phyloP scores from a whole-genome alignment of 306 rosid species.

The Vigna radiata region DNA sequence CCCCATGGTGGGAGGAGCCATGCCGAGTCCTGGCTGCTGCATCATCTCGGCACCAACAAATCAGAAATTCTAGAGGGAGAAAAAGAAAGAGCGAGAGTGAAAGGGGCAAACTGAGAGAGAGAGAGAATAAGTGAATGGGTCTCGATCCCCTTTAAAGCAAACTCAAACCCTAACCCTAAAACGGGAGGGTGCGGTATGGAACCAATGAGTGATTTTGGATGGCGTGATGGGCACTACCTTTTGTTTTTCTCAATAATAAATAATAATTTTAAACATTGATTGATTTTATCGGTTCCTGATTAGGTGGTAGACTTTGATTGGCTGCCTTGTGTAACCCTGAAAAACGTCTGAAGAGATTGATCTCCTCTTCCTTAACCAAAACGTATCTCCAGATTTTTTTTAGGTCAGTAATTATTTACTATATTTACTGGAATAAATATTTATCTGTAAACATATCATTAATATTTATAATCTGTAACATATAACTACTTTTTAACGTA shows the following conservation, averaged over 20 bases:
- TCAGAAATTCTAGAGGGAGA: slow-evolving; percentile 36
- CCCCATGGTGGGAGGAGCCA: slow-evolving; percentile 60
- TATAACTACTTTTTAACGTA: no score
- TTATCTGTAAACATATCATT: no score
- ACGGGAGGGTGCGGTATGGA: neutral
- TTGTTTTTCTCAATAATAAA: neutral
- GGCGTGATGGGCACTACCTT: slow-evolving; percentile 11
- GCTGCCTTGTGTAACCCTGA: neutral
- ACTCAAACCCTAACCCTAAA: slow-evolving; percentile 72
- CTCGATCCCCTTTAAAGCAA: slow-evolving; percentile 20
- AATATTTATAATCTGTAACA: no score
- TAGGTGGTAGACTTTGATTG: neutral
- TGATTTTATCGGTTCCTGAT: neutral
- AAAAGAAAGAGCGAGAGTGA: slow-evolving; percentile 7
- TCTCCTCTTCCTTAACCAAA: neutral
- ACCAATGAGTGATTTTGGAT: neutral
- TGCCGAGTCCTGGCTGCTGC: slow-evolving; percentile 88
- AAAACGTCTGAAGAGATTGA: no score
- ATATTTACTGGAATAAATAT: no score
- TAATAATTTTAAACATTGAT: neutral
- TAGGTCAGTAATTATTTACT: neutral
- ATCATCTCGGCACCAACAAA: slow-evolving; percentile 58
- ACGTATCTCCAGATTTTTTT: neutral
- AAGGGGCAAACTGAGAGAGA: neutral
- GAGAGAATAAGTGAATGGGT: slow-evolving; percentile 4